These are phyloP conservation scores for Melampsora larici-populina DNA, from an alignment of 1,284 basidiomycete species.

Conservation along the genomic window DNA sequence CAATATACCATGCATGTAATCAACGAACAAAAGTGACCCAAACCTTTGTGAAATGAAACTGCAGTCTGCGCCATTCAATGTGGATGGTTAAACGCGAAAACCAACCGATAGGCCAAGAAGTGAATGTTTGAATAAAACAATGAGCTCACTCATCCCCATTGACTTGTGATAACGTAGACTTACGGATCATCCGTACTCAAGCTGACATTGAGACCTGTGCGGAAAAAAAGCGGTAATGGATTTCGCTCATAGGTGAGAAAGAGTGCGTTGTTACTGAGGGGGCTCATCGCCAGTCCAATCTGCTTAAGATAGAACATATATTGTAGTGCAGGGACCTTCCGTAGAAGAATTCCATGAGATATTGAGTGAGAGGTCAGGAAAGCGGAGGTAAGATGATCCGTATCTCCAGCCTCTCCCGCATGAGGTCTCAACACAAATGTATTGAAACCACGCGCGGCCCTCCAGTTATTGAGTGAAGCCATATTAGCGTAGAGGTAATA, in stretches of 20 bases:
- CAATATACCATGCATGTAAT: neutral
- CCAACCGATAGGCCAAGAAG: conserved; percentile 24
- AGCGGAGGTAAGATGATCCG: conserved; percentile 91
- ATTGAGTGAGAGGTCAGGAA: conserved; percentile 97
- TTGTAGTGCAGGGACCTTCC: conserved; percentile 85
- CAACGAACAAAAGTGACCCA: conserved; percentile 43
- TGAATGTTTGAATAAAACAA: neutral
- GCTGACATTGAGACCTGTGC: conserved; percentile 91
- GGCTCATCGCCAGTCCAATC: conserved; percentile 97
- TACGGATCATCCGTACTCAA: conserved; percentile 90
- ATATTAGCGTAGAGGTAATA: conserved; percentile 99
- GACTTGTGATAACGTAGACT: neutral
- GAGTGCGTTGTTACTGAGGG: conserved; percentile 93
- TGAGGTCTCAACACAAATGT: conserved; percentile 97
- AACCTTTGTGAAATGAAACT: conserved; percentile 95
- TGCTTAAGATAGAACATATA: conserved; percentile 85
- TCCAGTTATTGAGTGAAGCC: conserved; percentile 89
- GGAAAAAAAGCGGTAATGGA: conserved; percentile 95
- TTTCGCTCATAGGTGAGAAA: conserved; percentile 97
- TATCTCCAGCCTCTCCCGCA: conserved; percentile 96
- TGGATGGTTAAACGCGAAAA: neutral
- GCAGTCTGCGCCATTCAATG: conserved; percentile 55
- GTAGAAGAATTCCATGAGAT: conserved; percentile 93
- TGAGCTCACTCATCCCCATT: neutral
- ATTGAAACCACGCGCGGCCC: conserved; percentile 85